These are phyloP conservation scores for Massarina eburnea DNA, from an alignment of 2,329 filamentous ascomycete species.

Conservation along the genomic window DNA sequence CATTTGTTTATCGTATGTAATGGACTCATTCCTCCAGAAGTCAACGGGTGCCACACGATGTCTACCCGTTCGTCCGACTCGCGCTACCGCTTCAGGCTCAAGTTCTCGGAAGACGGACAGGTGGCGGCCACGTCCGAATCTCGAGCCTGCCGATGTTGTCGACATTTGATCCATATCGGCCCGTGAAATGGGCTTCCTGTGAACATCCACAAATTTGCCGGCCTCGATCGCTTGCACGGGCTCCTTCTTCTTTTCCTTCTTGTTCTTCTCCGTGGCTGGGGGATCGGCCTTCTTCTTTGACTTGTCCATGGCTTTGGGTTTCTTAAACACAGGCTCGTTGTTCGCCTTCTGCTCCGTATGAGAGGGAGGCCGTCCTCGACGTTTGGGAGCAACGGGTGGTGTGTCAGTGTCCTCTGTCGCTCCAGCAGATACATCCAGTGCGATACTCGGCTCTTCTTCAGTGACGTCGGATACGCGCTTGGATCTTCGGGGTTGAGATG, in stretches of 20 bases:
- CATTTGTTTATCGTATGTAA: conserved; percentile 68
- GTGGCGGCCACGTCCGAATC: conserved; percentile 37
- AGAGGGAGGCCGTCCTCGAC: conserved; percentile 30
- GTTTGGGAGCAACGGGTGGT: conserved; percentile 20
- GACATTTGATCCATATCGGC: conserved; percentile 39
- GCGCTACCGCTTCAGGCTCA: conserved; percentile 30
- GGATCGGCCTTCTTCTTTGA: conserved; percentile 26
- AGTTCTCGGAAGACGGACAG: conserved; percentile 39
- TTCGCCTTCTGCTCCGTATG: too few species aligned
- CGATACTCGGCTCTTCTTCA: conserved; percentile 27
- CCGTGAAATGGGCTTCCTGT: conserved; percentile 35
- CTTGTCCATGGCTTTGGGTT: conserved; percentile 24
- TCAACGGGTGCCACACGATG: conserved; percentile 76
- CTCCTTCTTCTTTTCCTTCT: too few species aligned
- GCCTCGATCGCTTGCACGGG: conserved; percentile 20
- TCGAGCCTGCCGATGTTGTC: conserved; percentile 30
- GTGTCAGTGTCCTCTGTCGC: conserved; percentile 28
- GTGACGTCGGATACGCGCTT: conserved; percentile 32
- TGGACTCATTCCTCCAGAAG: conserved; percentile 83
- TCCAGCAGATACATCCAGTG: conserved; percentile 24
- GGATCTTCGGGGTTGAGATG: conserved; percentile 23
- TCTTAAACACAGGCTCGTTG: conserved; percentile 27
- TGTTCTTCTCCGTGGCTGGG: conserved; percentile 10
- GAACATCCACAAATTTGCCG: conserved; percentile 34
- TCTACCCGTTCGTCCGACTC: conserved; percentile 66